Conservation (phyloP, 164 flowering plant genomes). For the Santalum album region DNA sequence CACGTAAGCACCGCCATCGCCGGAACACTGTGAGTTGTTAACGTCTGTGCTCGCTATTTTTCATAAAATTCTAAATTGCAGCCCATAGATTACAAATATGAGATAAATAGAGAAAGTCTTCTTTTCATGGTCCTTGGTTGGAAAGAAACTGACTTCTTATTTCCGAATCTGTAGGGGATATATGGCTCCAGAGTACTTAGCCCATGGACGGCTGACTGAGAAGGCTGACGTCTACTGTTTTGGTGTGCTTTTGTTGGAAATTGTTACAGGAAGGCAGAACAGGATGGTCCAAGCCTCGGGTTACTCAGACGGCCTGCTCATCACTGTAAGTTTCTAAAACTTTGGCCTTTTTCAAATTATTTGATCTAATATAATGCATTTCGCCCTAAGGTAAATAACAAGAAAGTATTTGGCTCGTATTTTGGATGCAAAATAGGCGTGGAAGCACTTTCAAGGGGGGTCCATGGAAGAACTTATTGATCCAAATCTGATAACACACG, state of each 20-base stretch:
- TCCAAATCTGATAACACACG: neutral
- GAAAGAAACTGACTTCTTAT: neutral
- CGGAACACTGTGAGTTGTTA: neutral
- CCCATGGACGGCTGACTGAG: constrained; percentile 4
- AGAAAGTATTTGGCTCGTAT: no score
- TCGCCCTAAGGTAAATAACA: no score
- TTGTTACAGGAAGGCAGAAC: neutral
- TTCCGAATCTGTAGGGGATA: constrained; percentile 11
- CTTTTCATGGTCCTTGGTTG: no score
- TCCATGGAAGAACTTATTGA: neutral
- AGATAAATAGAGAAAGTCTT: no score
- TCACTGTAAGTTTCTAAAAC: neutral
- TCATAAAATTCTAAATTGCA: no score
- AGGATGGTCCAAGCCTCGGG: neutral
- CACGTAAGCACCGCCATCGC: neutral
- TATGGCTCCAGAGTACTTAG: constrained; percentile 10
- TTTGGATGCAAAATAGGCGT: neutral
- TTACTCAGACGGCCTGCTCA: neutral
- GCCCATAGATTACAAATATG: no score
- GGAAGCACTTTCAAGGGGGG: neutral
- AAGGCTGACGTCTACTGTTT: constrained; percentile 9
- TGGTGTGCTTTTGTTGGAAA: neutral
- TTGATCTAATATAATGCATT: no score
- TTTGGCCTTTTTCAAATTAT: no score
- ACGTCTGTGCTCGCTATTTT: neutral